Conservation (phyloP, 768 basidiomycete genomes). For the Scleroderma bovista region DNA sequence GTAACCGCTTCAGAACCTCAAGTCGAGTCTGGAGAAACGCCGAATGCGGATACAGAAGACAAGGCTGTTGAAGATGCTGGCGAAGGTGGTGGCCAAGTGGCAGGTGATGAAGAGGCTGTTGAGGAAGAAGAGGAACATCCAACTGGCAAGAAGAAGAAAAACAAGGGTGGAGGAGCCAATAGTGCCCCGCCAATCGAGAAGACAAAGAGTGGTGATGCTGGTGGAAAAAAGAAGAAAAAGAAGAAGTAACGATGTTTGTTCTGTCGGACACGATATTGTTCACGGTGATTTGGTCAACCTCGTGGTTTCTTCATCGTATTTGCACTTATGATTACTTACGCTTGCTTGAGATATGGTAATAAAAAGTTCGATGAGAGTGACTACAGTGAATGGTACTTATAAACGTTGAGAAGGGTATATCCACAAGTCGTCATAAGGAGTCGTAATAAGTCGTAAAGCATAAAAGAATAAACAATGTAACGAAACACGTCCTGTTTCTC, state of each 20-base stretch:
- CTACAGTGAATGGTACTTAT: too few relatives aligned
- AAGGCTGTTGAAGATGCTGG: not conserved
- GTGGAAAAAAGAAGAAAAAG: conserved; percentile 6
- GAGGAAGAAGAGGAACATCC: not conserved
- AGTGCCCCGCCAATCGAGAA: not conserved
- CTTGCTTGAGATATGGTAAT: too few relatives aligned
- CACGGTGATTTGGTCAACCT: not conserved
- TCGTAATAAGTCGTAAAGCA: conserved; percentile 2
- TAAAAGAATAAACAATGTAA: not conserved
- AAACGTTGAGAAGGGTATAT: too few relatives aligned
- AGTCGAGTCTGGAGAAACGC: conserved; percentile 1
- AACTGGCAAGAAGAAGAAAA: conserved; percentile 12
- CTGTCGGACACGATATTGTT: not conserved
- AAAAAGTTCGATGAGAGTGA: too few relatives aligned
- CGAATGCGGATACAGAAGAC: not conserved
- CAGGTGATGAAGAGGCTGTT: not conserved
- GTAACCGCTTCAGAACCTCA: not conserved
- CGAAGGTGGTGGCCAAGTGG: not conserved
- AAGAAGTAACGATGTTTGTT: conserved; percentile 1
- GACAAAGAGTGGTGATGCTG: conserved; percentile 1
- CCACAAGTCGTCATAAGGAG: not conserved
- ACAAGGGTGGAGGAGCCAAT: not conserved
- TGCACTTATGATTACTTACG: not conserved
- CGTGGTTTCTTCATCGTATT: not conserved
- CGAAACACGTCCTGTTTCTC: not conserved